These are phyloP conservation scores for Monilinia aucupariae DNA, from an alignment of 2,329 filamentous ascomycete species.

Conservation along the genomic window DNA sequence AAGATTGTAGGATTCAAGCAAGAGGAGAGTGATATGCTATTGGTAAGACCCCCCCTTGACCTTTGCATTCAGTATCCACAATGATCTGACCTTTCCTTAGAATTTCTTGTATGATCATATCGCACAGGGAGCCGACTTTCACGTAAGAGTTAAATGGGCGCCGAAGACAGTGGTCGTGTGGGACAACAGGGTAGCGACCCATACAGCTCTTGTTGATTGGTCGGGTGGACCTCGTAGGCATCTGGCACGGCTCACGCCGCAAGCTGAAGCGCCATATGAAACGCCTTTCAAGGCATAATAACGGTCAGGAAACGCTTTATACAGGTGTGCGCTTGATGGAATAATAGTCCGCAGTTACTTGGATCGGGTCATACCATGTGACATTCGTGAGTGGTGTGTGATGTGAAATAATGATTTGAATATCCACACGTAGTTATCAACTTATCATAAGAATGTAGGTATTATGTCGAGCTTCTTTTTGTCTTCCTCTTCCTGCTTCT, in stretches of 20 bases:
- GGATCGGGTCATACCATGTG: not conserved
- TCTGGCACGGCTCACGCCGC: conserved; percentile 74
- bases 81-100: conserved; percentile 51
- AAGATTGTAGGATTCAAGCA: conserved; percentile 79
- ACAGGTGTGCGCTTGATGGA: not conserved
- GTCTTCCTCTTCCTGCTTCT: conserved; percentile 25
- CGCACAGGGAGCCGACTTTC: conserved; percentile 65
- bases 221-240: conserved; percentile 71
- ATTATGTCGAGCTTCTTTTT: conserved; percentile 26
- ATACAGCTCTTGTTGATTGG: conserved; percentile 80
- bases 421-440: not conserved
- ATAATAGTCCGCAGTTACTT: not conserved
- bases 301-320: not conserved
- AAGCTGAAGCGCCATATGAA: conserved; percentile 73
- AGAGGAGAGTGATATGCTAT: conserved; percentile 72
- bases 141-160: conserved; percentile 71
- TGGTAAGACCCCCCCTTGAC: conserved; percentile 36
- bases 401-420: not conserved
- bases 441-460: conserved; percentile 27
- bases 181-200: conserved; percentile 77
- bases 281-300: conserved; percentile 47
- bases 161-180: conserved; percentile 77
- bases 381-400: not conserved
- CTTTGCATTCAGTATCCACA: not conserved
- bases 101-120: conserved; percentile 76